Base-by-base conservation (phyloP, 495 filamentous ascomycete species). In the Aspergillus diversus region DNA sequence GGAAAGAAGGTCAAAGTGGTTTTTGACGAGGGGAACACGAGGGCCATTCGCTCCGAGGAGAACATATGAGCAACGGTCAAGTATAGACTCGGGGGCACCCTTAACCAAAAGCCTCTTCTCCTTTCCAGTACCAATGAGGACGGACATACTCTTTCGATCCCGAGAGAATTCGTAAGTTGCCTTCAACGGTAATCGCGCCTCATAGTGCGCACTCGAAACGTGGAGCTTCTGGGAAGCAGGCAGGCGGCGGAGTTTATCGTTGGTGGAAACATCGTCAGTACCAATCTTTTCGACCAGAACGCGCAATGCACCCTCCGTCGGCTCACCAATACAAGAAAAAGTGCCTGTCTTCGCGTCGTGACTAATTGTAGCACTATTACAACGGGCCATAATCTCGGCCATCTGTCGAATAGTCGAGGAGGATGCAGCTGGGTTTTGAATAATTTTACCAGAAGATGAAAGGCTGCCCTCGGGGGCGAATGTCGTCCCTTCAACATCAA, bases 71-170 rank as follows among this genome's bases (percentile, higher is more conserved):
- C 96, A 99, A 47, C 96, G 90, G 51, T 96, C 95, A 54, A 98
- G 83, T 64, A 98, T 86, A 7, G 92, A 90, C 75, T 99, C 96
- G 11, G 96, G 96, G 12, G 96, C 96, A 64, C 96, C 96, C 77
- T 99, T 99, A 62, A 98, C 95, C 31, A 99, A 86, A 13, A 99
- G 88, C 71, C 89, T 90, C 73, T 94, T 84, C 37, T 86, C 73
- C 47, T 80, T 81, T 51, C 81, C 85, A 49, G 84, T 78, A 57
- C 89, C 87, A 52, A 95, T 90, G 16, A 97, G 84, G 33, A 98
- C 96, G 32, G 96, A 99, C 96, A 99, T 99, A 72, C 96, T 98
- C 84, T 99, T 99, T 21, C 96, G 85, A 74, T 98, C 96, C 70
- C 96, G 88, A 5, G 96, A 98, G 77, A 99, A 99, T 73, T 99